These are phyloP conservation scores for Magnusiomyces magnusii DNA, from an alignment of 1,139 yeast genomes.

Conservation along the genomic window DNA sequence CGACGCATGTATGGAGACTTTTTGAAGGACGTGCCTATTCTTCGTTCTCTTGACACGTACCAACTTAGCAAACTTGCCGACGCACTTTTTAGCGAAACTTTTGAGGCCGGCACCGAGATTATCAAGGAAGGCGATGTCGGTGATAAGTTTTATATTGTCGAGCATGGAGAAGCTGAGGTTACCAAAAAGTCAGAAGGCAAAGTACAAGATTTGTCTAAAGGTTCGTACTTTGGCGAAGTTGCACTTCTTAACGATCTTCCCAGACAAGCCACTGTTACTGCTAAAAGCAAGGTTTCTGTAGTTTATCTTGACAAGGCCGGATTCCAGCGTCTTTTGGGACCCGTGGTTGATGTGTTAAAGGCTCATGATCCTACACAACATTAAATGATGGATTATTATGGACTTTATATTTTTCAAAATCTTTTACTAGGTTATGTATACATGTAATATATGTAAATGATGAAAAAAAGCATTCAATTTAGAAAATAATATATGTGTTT, in stretches of 20 bases:
- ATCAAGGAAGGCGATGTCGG: slow-evolving; percentile 88
- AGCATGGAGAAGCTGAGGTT: slow-evolving; percentile 78
- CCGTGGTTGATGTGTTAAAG: slow-evolving; percentile 76
- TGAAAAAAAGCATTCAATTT: too few relatives aligned
- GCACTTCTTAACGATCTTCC: slow-evolving; percentile 89
- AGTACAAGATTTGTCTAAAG: slow-evolving; percentile 57
- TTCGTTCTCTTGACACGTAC: slow-evolving; percentile 59
- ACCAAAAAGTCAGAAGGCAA: slow-evolving; percentile 51
- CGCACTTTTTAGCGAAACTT: slow-evolving; percentile 75
- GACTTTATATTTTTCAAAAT: too few relatives aligned
- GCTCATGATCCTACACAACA: slow-evolving; percentile 64
- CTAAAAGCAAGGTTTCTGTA: slow-evolving; percentile 67
- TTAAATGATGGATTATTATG: not conserved
- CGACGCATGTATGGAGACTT: slow-evolving; percentile 87
- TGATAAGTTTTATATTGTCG: slow-evolving; percentile 84
- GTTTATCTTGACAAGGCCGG: slow-evolving; percentile 90
- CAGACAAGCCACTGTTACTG: slow-evolving; percentile 89
- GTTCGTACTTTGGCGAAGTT: slow-evolving; percentile 95
- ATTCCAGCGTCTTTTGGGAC: slow-evolving; percentile 88
- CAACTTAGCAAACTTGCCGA: slow-evolving; percentile 92
- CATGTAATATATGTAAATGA: too few relatives aligned
- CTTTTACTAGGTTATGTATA: too few relatives aligned
- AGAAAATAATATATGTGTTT: too few relatives aligned
- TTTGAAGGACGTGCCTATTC: slow-evolving; percentile 77
- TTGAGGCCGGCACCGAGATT: slow-evolving; percentile 63